Base-by-base conservation (phyloP, 805 yeast genomes). In the Kurtzmaniella fragi region DNA sequence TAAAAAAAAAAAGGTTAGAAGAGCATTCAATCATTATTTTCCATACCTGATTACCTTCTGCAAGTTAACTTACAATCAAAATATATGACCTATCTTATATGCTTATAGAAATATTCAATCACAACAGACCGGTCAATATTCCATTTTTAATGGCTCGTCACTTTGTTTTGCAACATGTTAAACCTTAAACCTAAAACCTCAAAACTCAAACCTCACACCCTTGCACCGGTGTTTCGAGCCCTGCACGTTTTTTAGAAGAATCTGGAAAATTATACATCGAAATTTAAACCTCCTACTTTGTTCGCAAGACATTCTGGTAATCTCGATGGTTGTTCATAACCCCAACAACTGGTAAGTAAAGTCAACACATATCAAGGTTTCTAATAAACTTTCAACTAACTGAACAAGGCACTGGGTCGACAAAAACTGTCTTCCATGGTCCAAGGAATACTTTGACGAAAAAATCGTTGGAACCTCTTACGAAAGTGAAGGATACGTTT, bases 361-460 rank as follows among this genome's bases (percentile, higher is more conserved):
- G 10, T 23, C 27, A n/a, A n/a, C 29, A 17, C n/a, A n/a, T n/a
- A 7, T 15, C 16, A 13, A 17, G 11, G 16, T 17, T 20, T 12
- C 4, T 16, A 12, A n/a, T 7, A 25, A 27, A 16, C 8, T 20
- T 20, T 20, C 8, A 8, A 20, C 25, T 20, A 12, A 6, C 38
- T 69, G 12, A 10, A 6, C 6, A 10, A 36, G 75, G 86, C 86
- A 80, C 64, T 80, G 86, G 86, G 80, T 80, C 17, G 82, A 80
- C 50, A 79, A 74, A 50, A 79, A 80, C 62, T 78, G 84, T 43
- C 67, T 80, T 34, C 77, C 81, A 40, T 80, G 85, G 85, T 67
- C 82, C 14, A 72, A 71, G 47, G 56, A 57, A 11, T 79, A 79
- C 54, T 64, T 80, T 42, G 54, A 64, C 25, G 59, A 61, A 17